Base-by-base conservation (phyloP, 257 asterid species). In the Jacaranda mimosifolia region DNA sequence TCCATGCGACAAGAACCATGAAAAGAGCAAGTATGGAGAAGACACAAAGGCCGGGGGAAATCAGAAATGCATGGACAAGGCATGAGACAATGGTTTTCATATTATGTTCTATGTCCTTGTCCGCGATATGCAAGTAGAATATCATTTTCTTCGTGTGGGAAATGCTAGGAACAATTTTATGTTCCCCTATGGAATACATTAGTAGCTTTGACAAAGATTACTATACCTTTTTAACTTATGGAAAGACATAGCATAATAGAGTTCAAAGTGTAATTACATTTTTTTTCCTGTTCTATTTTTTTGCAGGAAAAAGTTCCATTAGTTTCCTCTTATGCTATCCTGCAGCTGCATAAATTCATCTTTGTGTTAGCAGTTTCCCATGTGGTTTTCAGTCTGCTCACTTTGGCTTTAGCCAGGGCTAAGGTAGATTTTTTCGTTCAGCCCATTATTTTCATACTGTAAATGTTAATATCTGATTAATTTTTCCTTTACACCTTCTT, bases 341-440 rank as follows among this genome's bases (percentile, higher is more conserved):
- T 88, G 70, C 91, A 91, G 59, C 40, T 89, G 59, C 96, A 88
- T 56, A 84, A 84, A 53, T 91, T 88, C 89, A 89, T 91, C 75
- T 89, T 88, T 65, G 92, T 87, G 58, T 71, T 87, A 7, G 92
- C 92, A 64, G 74, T 91, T 55, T 84, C 75, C 46, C 94, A 88
- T 72, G 89, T 91, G 72, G 75, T 88, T 7, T 76, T 57, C 79
- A 87, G 94, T 56, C 72, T 89, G 1, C 63, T 62, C 68, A 91
- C 92, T 15, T 68, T 80, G 75, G 92, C 86, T 55, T 75, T 91
- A 35, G 91, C 91, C 60, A 83, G 84, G 57, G 76, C 79, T 6
- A 88, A 90, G 91, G 96, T 88, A 76, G 35, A 4, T 21, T 49
- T 17, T 18, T 21, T 65, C 46, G 10, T 35, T 35, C 64, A 11